Evolutionary conservation across 352 stramenopile genomes (phyloP), one percentile per base, ranked within the genome.

Genomic region (Phytophthora agathidicida): DNA sequence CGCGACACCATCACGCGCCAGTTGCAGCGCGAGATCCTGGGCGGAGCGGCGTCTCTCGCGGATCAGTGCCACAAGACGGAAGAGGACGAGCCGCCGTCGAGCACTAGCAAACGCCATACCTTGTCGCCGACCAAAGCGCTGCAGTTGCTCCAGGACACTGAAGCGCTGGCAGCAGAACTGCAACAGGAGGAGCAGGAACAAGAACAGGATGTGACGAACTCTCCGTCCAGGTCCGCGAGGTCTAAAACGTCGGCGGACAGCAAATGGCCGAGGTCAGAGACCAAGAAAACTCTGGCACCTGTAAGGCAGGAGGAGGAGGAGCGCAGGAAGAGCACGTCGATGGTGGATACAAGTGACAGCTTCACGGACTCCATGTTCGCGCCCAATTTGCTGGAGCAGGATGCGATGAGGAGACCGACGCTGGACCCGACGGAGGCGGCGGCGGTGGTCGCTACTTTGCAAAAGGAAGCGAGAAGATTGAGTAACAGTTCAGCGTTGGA

Each of bases 1-100:
- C 43, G 61, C 28, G 81, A 87, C 19, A 86, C 70, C 23, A 73
- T 89, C 52, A 80, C 75, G 7, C 77, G 70, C 39, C 72, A 83
- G 56, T 63, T 88, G 35, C 81, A 88, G 73, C 77, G 77, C 30
- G 77, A 88, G 65, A 83, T 91, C 24, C 58, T 89, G 43, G 65
- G 67, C 36, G 6, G 24, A 54, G 5, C 11, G 55, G 28, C 22
- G n/a, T n/a, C n/a, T n/a, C n/a, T n/a, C n/a, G n/a, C n/a, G n/a
- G n/a, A 23, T 7, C 13, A 41, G 5, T 42, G 66, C 35, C 24
- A 37, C 2, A 61, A 48, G 36, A 53, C 37, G 9, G 50, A 71
- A 39, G 45, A 56, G 10, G 63, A 68, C 11, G 32, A 45, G n/a
- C 35, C 26, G 14, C n/a, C 11, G 16, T 53, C 26, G 10, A 47